Evolutionary conservation across 345 rosid species (phyloP), one percentile per base, ranked within the genome.

Genomic region (Linum trigynum): DNA sequence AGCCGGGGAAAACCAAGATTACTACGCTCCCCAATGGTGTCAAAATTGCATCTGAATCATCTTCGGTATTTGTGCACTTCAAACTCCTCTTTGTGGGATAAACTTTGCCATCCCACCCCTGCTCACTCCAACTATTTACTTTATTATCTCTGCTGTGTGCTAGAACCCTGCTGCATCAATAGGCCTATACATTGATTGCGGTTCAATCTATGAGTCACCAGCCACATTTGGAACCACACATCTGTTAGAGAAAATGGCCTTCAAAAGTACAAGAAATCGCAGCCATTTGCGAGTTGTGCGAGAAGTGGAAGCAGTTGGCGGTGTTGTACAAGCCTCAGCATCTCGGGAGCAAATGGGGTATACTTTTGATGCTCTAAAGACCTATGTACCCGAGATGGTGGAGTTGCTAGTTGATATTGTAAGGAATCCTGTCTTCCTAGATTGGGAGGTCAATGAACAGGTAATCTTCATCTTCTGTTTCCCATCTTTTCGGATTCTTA

Each of bases 241-340:
- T 66, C 71, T 90, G 71, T 84, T 94, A 69, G 92, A 94, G 69
- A 81, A 86, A 48, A 94, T 88, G 99, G 90, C 95, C 65, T 86
- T 86, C 78, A 86, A 89, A 76, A 89, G 87, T 73, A 86, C 96
- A 38, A 74, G 79, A 76, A 94, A 85, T 66, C 69, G 96, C 69
- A 86, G 88, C 74, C 92, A 94, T 67, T 69, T 86, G 62, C 82
- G 87, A 17, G 66, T 89, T 76, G 86, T 86, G 14, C 75, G 95
- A 64, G 99, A 86, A 72, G 85, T 85, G 70, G 99, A 88, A 79
- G 96, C 97, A 66, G 80, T 85, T 69, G 99, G 97, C 64, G 97
- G 92, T 41, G 77, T 67, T 64, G 80, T 92, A 11, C 76, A 76
- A 63, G 88, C 96, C 58, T 81, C 96, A 69, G 95, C 96, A 38